phyloP scores from a whole-genome alignment of 2,329 filamentous ascomycete genomes.

The Xylariaceae sp. region DNA sequence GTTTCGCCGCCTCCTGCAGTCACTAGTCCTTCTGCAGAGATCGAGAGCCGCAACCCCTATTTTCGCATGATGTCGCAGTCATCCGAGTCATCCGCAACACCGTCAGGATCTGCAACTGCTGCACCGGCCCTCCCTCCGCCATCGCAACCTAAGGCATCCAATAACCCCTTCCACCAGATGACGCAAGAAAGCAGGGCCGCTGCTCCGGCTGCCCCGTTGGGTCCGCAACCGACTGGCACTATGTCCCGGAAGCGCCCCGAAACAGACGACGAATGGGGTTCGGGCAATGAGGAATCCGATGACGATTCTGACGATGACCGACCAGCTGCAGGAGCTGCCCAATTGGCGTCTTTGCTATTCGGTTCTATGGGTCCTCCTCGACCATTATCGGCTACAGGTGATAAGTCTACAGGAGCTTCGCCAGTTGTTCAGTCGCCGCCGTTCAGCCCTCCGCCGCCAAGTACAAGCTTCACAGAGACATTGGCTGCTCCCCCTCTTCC shows the following conservation, averaged over 20 bases:
- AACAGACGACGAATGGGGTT: constrained; percentile 81
- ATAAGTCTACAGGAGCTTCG: constrained; percentile 60
- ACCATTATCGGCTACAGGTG: constrained; percentile 82
- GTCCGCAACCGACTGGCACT: constrained; percentile 56
- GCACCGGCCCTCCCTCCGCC: constrained; percentile 50
- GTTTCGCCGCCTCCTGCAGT: constrained; percentile 57
- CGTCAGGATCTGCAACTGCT: constrained; percentile 50
- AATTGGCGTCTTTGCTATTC: constrained; percentile 93
- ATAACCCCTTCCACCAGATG: constrained; percentile 94
- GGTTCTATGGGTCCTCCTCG: constrained; percentile 95
- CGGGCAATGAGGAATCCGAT: constrained; percentile 68
- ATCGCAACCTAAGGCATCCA: constrained; percentile 68
- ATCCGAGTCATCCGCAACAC: constrained; percentile 58
- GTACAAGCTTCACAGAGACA: constrained; percentile 43
- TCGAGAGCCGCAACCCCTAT: constrained; percentile 93
- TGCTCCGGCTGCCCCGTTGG: constrained; percentile 47
- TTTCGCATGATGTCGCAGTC: constrained; percentile 85
- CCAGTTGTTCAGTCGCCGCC: constrained; percentile 48
- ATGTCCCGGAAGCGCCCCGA: constrained; percentile 61
- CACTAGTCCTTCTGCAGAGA: constrained; percentile 64
- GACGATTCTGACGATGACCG: constrained; percentile 80
- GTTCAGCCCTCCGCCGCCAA: constrained; percentile 42
- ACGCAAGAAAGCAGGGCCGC: constrained; percentile 66
- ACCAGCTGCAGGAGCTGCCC: constrained; percentile 83
- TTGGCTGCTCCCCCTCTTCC: constrained; percentile 45